Percentiles rank a stretch among this genome's conserved stretches.
Evolutionary conservation across 257 asterid species (phyloP).

Genomic region (Capsicum baccatum): DNA sequence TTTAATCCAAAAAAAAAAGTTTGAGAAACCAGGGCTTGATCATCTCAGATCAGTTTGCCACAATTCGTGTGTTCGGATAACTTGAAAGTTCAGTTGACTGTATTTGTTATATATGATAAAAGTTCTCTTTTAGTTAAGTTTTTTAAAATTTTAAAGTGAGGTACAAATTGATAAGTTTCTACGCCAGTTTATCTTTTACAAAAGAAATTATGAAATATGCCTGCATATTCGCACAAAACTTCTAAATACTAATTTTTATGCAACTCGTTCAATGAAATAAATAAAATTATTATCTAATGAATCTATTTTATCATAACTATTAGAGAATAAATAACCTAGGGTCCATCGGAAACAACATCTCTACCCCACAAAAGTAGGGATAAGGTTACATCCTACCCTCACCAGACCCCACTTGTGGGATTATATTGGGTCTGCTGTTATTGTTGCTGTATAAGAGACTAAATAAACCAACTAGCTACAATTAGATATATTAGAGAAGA

Average conservation of each 20-base stretch:
- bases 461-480: neutral
- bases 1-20: neutral
- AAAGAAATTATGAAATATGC: neutral
- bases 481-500: conserved; percentile 23
- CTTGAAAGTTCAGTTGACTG: conserved; percentile 16
- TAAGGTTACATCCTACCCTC: too few species aligned
- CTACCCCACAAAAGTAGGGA: too few species aligned
- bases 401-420: too few species aligned
- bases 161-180: conserved; percentile 1
- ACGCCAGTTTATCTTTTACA: neutral
- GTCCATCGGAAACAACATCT: too few species aligned
- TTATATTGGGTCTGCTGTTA: too few species aligned
- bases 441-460: neutral
- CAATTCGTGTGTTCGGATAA: neutral
- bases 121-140: too few species aligned
- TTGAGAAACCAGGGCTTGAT: neutral
- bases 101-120: neutral
- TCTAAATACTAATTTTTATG: neutral
- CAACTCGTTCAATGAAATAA: conserved; percentile 8
- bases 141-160: neutral
- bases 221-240: neutral
- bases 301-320: neutral
- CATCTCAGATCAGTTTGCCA: neutral
- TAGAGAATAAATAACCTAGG: neutral
- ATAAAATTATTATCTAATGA: neutral